These are phyloP conservation scores for Aspergillus japonicus DNA, from an alignment of 2,329 filamentous ascomycete genomes.

Conservation along the genomic window DNA sequence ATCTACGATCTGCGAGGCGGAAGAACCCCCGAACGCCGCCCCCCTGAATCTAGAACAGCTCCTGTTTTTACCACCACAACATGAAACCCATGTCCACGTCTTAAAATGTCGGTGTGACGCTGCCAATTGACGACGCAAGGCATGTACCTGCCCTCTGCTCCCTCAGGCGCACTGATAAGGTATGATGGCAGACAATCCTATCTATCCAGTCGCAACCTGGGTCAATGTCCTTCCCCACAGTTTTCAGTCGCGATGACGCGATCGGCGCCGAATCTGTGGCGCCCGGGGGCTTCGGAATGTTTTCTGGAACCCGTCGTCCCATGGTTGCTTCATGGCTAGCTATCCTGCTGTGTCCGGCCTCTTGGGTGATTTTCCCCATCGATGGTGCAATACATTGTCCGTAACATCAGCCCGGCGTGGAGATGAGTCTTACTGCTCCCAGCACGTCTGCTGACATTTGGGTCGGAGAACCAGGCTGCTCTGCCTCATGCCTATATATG, in stretches of 20 bases:
- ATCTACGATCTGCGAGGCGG: background rate
- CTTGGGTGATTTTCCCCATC: conserved; percentile 27
- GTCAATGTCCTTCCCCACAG: background rate
- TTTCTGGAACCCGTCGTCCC: background rate
- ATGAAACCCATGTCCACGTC: background rate
- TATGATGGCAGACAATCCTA: background rate
- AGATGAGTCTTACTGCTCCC: conserved; percentile 13
- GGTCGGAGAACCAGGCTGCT: background rate
- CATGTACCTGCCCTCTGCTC: background rate
- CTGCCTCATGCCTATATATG: background rate
- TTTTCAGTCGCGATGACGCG: conserved; percentile 5
- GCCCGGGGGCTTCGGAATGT: background rate
- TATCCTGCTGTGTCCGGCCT: background rate
- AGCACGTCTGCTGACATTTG: background rate
- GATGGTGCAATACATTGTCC: conserved; percentile 31
- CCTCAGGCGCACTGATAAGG: background rate
- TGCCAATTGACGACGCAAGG: background rate
- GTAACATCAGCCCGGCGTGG: conserved; percentile 14
- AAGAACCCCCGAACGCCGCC: background rate
- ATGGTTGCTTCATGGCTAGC: background rate
- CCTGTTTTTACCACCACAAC: background rate
- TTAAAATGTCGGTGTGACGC: background rate
- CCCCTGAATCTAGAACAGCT: background rate
- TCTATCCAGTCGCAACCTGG: background rate
- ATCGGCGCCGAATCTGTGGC: conserved; percentile 2